These are phyloP conservation scores for Clonostachys sp. DNA, from an alignment of 2,329 filamentous ascomycete species.

Conservation along the genomic window DNA sequence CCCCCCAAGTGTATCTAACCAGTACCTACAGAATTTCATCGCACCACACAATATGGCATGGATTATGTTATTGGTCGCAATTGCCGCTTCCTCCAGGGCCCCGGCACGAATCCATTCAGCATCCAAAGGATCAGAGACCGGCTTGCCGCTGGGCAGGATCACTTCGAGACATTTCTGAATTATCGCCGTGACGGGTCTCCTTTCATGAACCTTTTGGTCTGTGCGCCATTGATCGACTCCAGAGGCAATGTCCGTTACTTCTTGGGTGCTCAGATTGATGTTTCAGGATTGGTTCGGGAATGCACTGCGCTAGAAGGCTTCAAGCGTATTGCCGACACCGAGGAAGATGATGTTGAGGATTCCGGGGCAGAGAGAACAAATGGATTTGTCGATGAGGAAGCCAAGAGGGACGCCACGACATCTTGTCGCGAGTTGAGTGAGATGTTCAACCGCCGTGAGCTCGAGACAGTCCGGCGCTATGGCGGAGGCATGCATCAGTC, in stretches of 20 bases:
- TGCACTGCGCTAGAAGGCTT: conserved; percentile 27
- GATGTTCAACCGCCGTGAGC: conserved; percentile 64
- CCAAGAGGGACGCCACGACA: not conserved
- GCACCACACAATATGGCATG: conserved; percentile 71
- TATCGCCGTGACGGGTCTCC: conserved; percentile 73
- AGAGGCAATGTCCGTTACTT: conserved; percentile 62
- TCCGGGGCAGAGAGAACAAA: not conserved
- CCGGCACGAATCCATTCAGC: conserved; percentile 61
- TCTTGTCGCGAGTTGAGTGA: conserved; percentile 52
- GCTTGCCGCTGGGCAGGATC: conserved; percentile 58
- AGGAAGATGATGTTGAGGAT: not conserved
- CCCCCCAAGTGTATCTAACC: no score
- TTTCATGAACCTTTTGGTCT: conserved; percentile 74
- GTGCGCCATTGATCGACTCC: conserved; percentile 66
- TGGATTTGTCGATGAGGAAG: not conserved
- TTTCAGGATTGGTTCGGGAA: conserved; percentile 64
- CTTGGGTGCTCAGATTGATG: conserved; percentile 68
- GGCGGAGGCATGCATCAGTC: conserved; percentile 57
- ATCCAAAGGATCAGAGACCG: conserved; percentile 58
- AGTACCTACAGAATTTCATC: conserved; percentile 49
- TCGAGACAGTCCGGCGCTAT: conserved; percentile 57
- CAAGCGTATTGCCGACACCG: not conserved
- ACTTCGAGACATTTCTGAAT: conserved; percentile 71
- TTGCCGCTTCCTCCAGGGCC: conserved; percentile 74
- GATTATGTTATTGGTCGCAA: conserved; percentile 71